Evolutionary conservation across 148 eudicot species (phyloP).

Genomic region (Chenopodium album): DNA sequence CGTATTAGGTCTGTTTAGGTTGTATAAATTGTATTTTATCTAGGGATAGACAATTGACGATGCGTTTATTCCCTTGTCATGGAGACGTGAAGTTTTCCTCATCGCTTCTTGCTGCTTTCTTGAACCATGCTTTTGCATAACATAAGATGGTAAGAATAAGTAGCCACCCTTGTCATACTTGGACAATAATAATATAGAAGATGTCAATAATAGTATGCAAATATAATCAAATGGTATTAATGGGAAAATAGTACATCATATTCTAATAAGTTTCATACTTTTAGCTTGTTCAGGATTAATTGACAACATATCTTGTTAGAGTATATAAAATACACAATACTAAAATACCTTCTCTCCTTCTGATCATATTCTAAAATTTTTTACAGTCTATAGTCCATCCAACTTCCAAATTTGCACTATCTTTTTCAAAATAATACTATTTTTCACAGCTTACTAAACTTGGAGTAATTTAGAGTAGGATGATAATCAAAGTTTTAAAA

Average conservation of each 20-base stretch:
- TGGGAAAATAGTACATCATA: too few species aligned
- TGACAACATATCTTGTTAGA: neutral
- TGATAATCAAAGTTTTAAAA: neutral
- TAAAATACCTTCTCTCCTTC: neutral
- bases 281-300: neutral
- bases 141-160: slow-evolving; percentile 75
- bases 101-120: slow-evolving; percentile 65
- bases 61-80: too few species aligned
- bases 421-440: neutral
- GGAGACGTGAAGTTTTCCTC: slow-evolving; percentile 29
- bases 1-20: too few species aligned
- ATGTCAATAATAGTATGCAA: neutral
- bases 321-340: neutral
- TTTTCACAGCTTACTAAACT: neutral
- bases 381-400: neutral
- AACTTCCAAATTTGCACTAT: neutral
- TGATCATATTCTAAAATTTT: neutral
- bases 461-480: neutral
- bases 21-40: too few species aligned
- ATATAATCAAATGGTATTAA: neutral
- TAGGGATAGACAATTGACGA: too few species aligned
- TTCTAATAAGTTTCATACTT: too few species aligned
- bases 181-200: slow-evolving; percentile 23
- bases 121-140: slow-evolving; percentile 91
- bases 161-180: slow-evolving; percentile 90